phyloP scores from a whole-genome alignment of 768 basidiomycete genomes.

The Leccinum incarnatum region DNA sequence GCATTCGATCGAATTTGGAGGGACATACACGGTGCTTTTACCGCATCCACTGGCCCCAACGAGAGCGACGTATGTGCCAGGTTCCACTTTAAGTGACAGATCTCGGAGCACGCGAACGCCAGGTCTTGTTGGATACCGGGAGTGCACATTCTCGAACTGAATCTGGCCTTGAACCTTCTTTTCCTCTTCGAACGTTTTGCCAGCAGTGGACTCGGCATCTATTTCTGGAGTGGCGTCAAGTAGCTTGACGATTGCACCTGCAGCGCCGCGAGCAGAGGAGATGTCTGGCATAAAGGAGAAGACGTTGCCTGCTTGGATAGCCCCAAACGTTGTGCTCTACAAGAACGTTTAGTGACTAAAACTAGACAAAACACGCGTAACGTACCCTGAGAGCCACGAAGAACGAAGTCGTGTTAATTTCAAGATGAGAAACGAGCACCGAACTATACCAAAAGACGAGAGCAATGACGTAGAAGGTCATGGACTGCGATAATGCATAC shows the following conservation, averaged over 20 bases:
- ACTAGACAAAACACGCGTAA: neutral
- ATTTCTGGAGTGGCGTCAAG: slow-evolving; percentile 75
- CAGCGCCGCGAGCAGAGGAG: slow-evolving; percentile 79
- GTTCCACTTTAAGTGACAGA: slow-evolving; percentile 66
- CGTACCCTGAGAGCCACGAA: slow-evolving; percentile 81
- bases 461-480: too few species aligned
- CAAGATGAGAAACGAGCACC: slow-evolving; percentile 50
- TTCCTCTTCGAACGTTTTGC: slow-evolving; percentile 45
- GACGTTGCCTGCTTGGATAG: slow-evolving; percentile 85
- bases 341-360: neutral
- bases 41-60: slow-evolving; percentile 82
- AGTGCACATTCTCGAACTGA: slow-evolving; percentile 75
- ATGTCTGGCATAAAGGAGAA: slow-evolving; percentile 87
- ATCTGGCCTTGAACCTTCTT: slow-evolving; percentile 57
- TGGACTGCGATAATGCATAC: too few species aligned
- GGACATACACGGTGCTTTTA: slow-evolving; percentile 71
- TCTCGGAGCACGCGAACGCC: slow-evolving; percentile 85
- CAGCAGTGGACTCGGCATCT: slow-evolving; percentile 71
- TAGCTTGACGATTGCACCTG: slow-evolving; percentile 68
- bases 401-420: slow-evolving; percentile 63
- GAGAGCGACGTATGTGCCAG: slow-evolving; percentile 77
- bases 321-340: slow-evolving; percentile 70
- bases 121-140: slow-evolving; percentile 88
- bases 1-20: neutral
- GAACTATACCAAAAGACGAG: slow-evolving; percentile 70